Percentiles rank a stretch among this genome's conserved stretches.
These are phyloP conservation scores for Pisolithus tinctorius DNA, from an alignment of 768 basidiomycete genomes.

Conservation along the genomic window DNA sequence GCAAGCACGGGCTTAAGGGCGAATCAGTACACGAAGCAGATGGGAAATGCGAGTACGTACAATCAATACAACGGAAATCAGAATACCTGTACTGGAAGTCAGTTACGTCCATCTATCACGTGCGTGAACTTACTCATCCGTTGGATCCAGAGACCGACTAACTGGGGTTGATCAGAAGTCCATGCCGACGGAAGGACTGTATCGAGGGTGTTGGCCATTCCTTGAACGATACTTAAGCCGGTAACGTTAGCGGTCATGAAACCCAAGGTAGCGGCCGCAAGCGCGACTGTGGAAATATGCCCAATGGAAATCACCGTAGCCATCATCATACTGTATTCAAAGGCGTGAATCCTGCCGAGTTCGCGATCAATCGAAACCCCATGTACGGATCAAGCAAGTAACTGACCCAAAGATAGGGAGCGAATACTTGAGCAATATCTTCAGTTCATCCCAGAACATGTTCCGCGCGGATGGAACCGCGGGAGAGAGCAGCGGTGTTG, in stretches of 20 bases:
- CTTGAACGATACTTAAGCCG: constrained; percentile 64
- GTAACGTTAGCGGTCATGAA: constrained; percentile 66
- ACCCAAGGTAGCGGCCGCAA: constrained; percentile 75
- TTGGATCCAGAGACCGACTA: constrained; percentile 89
- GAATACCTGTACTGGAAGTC: constrained; percentile 38
- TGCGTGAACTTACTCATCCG: constrained; percentile 61
- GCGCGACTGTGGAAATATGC: constrained; percentile 82
- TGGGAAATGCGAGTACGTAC: constrained; percentile 35
- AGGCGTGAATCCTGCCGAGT: constrained; percentile 53
- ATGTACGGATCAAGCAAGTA: background rate
- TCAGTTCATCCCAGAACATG: constrained; percentile 48
- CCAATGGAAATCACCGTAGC: constrained; percentile 87
- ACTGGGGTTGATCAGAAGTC: constrained; percentile 78
- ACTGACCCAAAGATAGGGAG: constrained; percentile 70
- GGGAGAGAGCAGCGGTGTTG: constrained; percentile 50
- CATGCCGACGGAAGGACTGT: constrained; percentile 92
- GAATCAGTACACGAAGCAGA: background rate
- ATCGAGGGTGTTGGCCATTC: constrained; percentile 81
- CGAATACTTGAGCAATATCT: constrained; percentile 57
- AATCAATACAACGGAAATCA: constrained; percentile 49
- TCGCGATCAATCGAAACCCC: background rate
- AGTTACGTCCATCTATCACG: background rate
- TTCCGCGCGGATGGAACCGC: constrained; percentile 49
- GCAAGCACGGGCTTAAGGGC: constrained; percentile 42
- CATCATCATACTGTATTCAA: constrained; percentile 85